Evolutionary conservation across 2,329 filamentous ascomycete species (phyloP), one percentile per base, ranked within the genome.

Genomic region (Colletotrichum shisoi): DNA sequence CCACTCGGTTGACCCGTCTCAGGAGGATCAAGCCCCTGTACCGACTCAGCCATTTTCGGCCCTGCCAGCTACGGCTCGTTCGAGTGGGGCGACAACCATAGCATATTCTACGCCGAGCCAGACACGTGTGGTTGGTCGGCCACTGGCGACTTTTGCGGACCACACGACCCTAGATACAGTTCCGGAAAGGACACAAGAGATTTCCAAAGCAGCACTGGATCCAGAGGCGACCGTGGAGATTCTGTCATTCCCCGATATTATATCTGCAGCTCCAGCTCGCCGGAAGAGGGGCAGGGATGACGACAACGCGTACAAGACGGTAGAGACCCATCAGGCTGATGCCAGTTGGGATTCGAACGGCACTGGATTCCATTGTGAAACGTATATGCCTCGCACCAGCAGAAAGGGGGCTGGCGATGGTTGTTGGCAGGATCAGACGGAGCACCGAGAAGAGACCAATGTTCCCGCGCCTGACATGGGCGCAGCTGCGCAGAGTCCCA

Each of bases 41-140:
- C 15, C 60, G 15, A 57, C 66, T 46, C 66, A 54, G 8, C 70
- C 31, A 58, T 71, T 34, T 66, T 13, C 66, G 40, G 48, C 57
- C 27, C 17, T 57, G 15, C 21, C 64, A 27, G 53, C 57, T 7
- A 61, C 67, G 49, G 53, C 69, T 34, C 54, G 69, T 34, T 77
- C 75, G 5, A 77, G 76, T 57, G 74, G 71, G 15, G 72, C 71
- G 7, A 74, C 73, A 9, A 79, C 77, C 1, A 72, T 79, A 61
- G 75, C 76, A 1, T 78, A 77, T 39, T 70, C 77, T 5, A 79
- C 78, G 1, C 78, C 78, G 9, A 79, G 74, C 56, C 70, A 72
- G 9, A 74, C 70, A 37, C 19, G 66, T 15, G 45, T 45, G 37
- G 34, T 37, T 31, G 45, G 27, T 46, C 21, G 4, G 24, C 44